Evolutionary conservation across 2,329 filamentous ascomycete species (phyloP).

Genomic region (Aschersonia sp.): DNA sequence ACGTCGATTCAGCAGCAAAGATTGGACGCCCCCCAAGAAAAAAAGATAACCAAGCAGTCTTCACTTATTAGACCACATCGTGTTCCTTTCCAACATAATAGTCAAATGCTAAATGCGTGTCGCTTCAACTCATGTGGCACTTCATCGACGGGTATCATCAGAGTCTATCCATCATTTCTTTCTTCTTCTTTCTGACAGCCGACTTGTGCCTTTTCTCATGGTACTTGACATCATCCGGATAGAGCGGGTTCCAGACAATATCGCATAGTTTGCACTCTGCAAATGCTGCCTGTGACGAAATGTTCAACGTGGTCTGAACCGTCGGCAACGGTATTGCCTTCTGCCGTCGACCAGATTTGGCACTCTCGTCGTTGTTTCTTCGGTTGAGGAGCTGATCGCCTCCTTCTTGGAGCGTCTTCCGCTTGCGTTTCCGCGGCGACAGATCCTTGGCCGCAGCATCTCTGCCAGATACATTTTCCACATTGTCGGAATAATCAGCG

Average conservation of each 20-base stretch:
- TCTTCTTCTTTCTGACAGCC: slow-evolving; percentile 14
- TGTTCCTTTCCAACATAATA: too few species aligned
- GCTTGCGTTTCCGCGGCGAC: background rate
- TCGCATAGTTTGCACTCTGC: slow-evolving; percentile 27
- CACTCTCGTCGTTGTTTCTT: background rate
- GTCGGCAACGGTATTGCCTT: slow-evolving; percentile 4
- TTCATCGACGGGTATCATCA: slow-evolving; percentile 3
- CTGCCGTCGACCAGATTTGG: slow-evolving; percentile 1
- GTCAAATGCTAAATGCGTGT: too few species aligned
- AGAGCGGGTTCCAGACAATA: slow-evolving; percentile 28
- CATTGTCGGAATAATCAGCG: slow-evolving; percentile 1
- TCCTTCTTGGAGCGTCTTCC: background rate
- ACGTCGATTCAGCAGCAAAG: too few species aligned
- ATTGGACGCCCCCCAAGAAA: too few species aligned
- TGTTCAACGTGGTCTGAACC: slow-evolving; percentile 28
- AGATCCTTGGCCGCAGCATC: background rate
- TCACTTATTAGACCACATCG: too few species aligned
- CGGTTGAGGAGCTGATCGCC: background rate
- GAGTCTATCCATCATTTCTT: slow-evolving; percentile 5
- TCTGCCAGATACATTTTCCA: background rate
- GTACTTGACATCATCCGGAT: slow-evolving; percentile 27
- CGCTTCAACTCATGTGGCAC: too few species aligned
- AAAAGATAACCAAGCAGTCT: too few species aligned
- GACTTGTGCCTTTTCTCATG: slow-evolving; percentile 24
- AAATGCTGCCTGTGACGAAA: slow-evolving; percentile 25